Evolutionary conservation across 1,284 basidiomycete genomes (phyloP).

Genomic region (Ustilago curta): DNA sequence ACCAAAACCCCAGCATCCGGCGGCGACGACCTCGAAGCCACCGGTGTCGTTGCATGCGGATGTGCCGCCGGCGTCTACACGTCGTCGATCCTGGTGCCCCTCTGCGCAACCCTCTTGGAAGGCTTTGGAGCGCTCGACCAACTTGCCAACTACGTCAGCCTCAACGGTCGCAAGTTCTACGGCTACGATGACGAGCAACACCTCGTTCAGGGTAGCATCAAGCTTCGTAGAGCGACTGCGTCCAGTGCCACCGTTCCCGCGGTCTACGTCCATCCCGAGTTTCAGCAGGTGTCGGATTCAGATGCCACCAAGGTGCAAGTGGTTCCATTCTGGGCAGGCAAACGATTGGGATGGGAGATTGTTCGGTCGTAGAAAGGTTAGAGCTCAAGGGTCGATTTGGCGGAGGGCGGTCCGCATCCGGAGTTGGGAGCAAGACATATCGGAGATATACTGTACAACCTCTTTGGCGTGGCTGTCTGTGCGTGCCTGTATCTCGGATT

Average conservation of each 20-base stretch:
- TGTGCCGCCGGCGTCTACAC: conserved; percentile 69
- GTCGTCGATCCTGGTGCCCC: conserved; percentile 63
- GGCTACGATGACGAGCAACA: conserved; percentile 35
- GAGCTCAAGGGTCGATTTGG: neutral
- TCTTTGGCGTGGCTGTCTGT: neutral
- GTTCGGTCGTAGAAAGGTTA: conserved; percentile 41
- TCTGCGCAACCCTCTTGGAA: conserved; percentile 68
- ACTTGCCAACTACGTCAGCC: conserved; percentile 61
- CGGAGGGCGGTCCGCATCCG: conserved; percentile 7
- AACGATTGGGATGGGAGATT: conserved; percentile 84
- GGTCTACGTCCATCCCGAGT: conserved; percentile 58
- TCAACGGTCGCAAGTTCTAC: conserved; percentile 66
- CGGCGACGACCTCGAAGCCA: conserved; percentile 41
- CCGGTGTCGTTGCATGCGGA: conserved; percentile 56
- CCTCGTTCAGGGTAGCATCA: conserved; percentile 34
- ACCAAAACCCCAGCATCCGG: conserved; percentile 36
- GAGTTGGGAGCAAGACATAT: neutral
- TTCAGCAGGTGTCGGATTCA: conserved; percentile 34
- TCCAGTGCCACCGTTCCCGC: conserved; percentile 50
- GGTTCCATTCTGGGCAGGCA: conserved; percentile 92
- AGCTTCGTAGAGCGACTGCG: conserved; percentile 44
- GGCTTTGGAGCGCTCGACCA: conserved; percentile 65
- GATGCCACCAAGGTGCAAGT: conserved; percentile 72
- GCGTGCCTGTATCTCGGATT: conserved; percentile 28
- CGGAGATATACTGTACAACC: neutral